Conservation (phyloP, 1,139 yeast genomes). For the Candida glucosophila region DNA sequence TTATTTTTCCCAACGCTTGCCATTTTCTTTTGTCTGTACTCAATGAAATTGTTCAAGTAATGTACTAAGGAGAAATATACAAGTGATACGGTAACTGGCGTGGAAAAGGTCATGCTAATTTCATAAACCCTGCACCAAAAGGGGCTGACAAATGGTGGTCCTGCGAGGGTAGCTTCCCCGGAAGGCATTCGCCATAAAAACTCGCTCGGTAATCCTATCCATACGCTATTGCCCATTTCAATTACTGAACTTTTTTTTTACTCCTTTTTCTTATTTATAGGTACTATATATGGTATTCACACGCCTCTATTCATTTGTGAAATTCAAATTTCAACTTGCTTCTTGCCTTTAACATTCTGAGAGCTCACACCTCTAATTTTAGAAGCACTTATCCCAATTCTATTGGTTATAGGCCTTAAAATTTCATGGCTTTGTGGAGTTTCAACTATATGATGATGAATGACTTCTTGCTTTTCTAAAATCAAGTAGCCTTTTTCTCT, state of each 20-base stretch:
- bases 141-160: constrained; percentile 27
- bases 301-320: too few relatives aligned
- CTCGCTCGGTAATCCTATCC: constrained; percentile 30
- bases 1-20: constrained; percentile 7
- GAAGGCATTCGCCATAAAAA: constrained; percentile 26
- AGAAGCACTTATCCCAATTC: too few relatives aligned
- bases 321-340: too few relatives aligned
- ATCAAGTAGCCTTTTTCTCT: constrained; percentile 44
- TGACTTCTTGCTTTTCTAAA: constrained; percentile 32
- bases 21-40: constrained; percentile 25
- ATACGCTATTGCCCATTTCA: constrained; percentile 11
- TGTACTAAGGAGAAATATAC: constrained; percentile 57
- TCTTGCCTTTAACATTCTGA: too few relatives aligned
- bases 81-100: constrained; percentile 54
- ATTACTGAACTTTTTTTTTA: too few relatives aligned
- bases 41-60: constrained; percentile 36
- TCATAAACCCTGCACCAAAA: constrained; percentile 19
- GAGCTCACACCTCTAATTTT: too few relatives aligned
- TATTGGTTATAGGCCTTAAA: constrained; percentile 1
- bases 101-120: constrained; percentile 26
- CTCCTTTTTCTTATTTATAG: too few relatives aligned
- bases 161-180: constrained; percentile 24
- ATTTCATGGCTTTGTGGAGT: neutral
- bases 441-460: constrained; percentile 9
- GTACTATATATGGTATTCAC: too few relatives aligned